Evolutionary conservation across 257 asterid species (phyloP), one percentile per base, ranked within the genome.

Genomic region (Salvia miltiorrhiza): DNA sequence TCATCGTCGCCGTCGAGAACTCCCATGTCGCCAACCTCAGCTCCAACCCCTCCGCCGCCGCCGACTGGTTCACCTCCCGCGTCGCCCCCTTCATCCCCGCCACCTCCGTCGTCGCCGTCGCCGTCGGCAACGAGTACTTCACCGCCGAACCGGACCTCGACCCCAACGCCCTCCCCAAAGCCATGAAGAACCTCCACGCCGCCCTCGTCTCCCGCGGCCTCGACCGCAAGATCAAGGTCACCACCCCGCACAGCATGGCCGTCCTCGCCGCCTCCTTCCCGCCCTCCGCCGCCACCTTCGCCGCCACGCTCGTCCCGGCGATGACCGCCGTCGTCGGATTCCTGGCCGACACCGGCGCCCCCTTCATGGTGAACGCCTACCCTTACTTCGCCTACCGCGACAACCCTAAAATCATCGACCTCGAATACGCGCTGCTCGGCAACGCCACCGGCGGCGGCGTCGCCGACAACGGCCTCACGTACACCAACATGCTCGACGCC

Each of bases 191-290:
- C 52, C 24, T 88, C 21, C 91, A 84, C 43, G 21, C 81, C 1
- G 86, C 70, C 32, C 32, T 86, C 24, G 32, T 78, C 1, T 35
- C 82, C 0, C 88, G 76, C 3, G 93, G 89, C 41, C 28, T 84
- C 14, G 82, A 81, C 65, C 86, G 88, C 2, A 86, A 86, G 65
- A 84, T 88, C 60, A 86, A 85, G 78, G 81, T 84, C 59, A 79
- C 88, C 0, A 88, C 96, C 0, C 89, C 91, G 0, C 93, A 86
- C 61, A 86, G 89, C 69, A 84, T 86, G 88, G 88, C 86, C 16
- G 84, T 88, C 19, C 85, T 88, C 30, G 90, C 87, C 35, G 19
- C 90, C 61, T 88, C 96, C 0, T 88, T 84, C 63, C 90, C 96
- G 16, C 96, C 96, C 2, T 86, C 91, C 0, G 75, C 88, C 1